Percentiles rank a stretch among this genome's conserved stretches.
Evolutionary conservation across 495 filamentous ascomycete species (phyloP).

Genomic region (Bryoglossum gracile): DNA sequence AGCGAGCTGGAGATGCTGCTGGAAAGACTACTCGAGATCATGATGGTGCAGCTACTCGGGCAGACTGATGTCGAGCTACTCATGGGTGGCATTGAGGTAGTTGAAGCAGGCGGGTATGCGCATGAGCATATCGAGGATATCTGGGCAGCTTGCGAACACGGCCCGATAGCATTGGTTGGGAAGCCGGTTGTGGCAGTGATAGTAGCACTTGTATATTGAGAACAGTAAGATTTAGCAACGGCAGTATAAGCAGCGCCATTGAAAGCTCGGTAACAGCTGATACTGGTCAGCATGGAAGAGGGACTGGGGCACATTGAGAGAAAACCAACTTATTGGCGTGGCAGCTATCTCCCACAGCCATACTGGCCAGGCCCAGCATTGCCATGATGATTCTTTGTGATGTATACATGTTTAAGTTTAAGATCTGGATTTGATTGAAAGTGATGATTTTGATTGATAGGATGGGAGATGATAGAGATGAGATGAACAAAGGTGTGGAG

Average conservation of each 20-base stretch:
- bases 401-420: background rate
- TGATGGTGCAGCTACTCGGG: background rate
- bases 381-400: background rate
- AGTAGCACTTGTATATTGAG: conserved; percentile 5
- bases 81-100: background rate
- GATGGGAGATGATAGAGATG: no score
- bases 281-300: background rate
- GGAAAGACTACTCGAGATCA: background rate
- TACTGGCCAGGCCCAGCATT: background rate
- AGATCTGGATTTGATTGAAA: background rate
- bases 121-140: conserved; percentile 12
- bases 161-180: conserved; percentile 2
- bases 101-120: background rate
- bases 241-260: conserved; percentile 4
- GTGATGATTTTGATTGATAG: no score
- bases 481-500: no score
- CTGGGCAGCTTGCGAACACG: background rate
- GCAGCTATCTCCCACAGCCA: background rate
- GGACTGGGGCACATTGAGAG: background rate
- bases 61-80: background rate
- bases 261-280: conserved; percentile 11
- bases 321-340: conserved; percentile 1
- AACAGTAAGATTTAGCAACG: conserved; percentile 1
- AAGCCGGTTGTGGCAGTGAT: conserved; percentile 4
- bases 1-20: background rate